phyloP scores from a whole-genome alignment of 768 basidiomycete species.

The Tylopilus sp. region DNA sequence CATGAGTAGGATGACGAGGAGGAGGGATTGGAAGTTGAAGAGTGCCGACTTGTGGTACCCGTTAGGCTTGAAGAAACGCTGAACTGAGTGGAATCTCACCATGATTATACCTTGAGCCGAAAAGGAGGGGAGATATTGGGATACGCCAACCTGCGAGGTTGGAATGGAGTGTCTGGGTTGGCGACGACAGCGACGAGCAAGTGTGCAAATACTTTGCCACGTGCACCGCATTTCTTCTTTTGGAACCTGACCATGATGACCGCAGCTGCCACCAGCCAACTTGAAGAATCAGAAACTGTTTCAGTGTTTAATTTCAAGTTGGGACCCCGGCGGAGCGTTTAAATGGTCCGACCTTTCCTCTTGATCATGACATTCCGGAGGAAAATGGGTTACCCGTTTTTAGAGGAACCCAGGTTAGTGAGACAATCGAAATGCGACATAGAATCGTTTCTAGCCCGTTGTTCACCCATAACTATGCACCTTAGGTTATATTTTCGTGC shows the following conservation, averaged over 20 bases:
- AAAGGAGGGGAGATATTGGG: neutral
- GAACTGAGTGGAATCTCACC: constrained; percentile 7
- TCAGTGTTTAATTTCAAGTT: too few species aligned
- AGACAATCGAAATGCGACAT: neutral
- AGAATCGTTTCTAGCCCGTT: neutral
- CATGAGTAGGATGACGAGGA: constrained; percentile 88
- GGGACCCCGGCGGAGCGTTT: neutral
- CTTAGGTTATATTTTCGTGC: too few species aligned
- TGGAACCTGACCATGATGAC: too few species aligned
- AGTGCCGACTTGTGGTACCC: constrained; percentile 71
- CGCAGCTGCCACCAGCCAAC: too few species aligned
- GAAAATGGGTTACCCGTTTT: too few species aligned
- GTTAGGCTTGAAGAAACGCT: neutral
- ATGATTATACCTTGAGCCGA: constrained; percentile 5
- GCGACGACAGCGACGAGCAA: neutral
- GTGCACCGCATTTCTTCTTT: constrained; percentile 1
- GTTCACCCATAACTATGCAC: too few species aligned
- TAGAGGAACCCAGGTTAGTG: too few species aligned
- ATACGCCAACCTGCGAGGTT: neutral
- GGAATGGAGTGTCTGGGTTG: neutral
- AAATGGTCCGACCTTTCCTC: neutral
- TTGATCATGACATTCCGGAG: neutral
- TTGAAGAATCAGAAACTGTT: too few species aligned
- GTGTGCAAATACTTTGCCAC: too few species aligned
- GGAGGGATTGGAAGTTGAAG: constrained; percentile 95